Percentiles rank a stretch among this genome's conserved stretches.
phyloP scores from a whole-genome alignment of 441 rosid genomes.

The Gossypium schwendimanii region DNA sequence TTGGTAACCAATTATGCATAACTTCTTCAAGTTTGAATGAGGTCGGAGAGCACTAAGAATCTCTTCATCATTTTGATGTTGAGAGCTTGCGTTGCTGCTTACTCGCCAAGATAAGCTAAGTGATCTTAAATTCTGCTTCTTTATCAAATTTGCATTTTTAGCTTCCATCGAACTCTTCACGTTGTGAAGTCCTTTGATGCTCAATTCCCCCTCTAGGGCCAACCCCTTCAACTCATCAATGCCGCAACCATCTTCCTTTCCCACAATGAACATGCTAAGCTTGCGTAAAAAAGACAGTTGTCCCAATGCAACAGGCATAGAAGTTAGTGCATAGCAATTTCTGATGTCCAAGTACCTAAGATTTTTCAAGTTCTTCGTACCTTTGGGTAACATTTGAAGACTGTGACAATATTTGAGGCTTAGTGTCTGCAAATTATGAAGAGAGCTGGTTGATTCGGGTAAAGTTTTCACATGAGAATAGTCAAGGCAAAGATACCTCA shows the following conservation, averaged over 20 bases:
- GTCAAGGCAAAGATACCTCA: not conserved
- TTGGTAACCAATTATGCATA: not conserved
- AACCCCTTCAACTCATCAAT: not conserved
- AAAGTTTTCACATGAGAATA: rapidly evolving
- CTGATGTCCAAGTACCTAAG: not conserved
- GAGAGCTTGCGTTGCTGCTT: not conserved
- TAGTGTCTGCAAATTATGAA: not conserved
- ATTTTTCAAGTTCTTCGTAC: not conserved
- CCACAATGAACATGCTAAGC: not conserved
- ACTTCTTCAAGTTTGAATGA: not conserved
- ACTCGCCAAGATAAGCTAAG: not conserved
- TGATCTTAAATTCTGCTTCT: not conserved
- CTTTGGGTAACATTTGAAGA: not conserved
- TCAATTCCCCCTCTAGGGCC: not conserved
- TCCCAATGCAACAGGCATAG: not conserved
- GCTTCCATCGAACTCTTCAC: not conserved
- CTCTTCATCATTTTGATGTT: too few relatives aligned
- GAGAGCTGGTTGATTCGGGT: not conserved
- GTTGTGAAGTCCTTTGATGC: not conserved
- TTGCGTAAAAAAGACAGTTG: not conserved
- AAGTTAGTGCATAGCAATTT: not conserved
- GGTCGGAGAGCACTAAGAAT: not conserved
- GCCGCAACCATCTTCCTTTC: not conserved
- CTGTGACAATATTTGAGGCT: rapidly evolving
- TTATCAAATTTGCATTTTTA: not conserved